Base-by-base conservation (phyloP, 768 basidiomycete species). In the Sutorius australiensis region DNA sequence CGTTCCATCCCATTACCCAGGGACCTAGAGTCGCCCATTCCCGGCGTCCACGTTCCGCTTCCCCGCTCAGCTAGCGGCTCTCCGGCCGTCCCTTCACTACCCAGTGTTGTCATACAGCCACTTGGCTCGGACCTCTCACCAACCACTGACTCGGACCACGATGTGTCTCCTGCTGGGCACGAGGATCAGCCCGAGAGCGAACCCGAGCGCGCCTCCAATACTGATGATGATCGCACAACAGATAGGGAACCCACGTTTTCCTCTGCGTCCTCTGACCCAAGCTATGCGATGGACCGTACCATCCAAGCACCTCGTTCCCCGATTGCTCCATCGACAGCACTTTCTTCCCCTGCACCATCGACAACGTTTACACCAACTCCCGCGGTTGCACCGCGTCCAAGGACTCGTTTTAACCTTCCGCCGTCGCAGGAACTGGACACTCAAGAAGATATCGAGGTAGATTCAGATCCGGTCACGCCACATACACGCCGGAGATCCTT, bases 401-500 rank as follows among this genome's bases (percentile, higher is more conserved):
- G 87, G 12, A 77, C 87, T 19, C 80, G 84, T 14, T 88, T 89
- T 67, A 73, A 78, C 48, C 62, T 79, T 27, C 76, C 82, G 5
- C 62, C 75, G 1, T 73, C 74, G 9, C 63, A 69, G n/a, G 75
- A 78, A 34, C 59, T 74, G 24, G 66, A 75, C 12, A 60, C 63
- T 10, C 61, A 68, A 38, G 69, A 65, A 3, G 74, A 72, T 14
- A 65, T 59, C 16, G 62, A 63, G 17, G 48, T 55, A 12, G 69
- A 74, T 36, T 71, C 77, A 5, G 77, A 82, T 37, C 78, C 78
- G 3, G 67, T 83, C 39, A 92, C 89, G 2, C 90, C 89, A 3
- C 76, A 80, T 57, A 80, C 84, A 12, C 84, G 87, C 54, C 83
- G 88, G 37, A 82, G 83, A 14, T 91, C 88, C 1, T 92, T 94